Percentiles rank a stretch among this genome's conserved stretches.
Evolutionary conservation across 2,329 filamentous ascomycete genomes (phyloP).

Genomic region (Fusarium multiceps): DNA sequence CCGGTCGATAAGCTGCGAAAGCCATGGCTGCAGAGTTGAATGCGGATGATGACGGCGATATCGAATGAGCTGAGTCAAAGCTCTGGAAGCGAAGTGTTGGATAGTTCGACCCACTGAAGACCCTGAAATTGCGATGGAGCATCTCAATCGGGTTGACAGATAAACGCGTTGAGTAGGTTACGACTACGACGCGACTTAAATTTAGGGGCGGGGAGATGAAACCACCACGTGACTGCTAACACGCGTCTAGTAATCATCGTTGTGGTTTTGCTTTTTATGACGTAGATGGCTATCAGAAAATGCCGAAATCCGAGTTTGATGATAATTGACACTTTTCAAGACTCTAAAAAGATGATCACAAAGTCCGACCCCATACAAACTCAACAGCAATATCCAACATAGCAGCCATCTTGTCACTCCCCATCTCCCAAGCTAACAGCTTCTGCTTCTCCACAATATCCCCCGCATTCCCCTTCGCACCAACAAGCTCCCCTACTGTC

Average conservation of each 20-base stretch:
- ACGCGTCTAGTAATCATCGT: not conserved
- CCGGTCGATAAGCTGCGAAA: not conserved
- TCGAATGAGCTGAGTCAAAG: not conserved
- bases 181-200: not conserved
- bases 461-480: not conserved
- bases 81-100: not conserved
- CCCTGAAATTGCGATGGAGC: not conserved
- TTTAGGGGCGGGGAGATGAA: not conserved
- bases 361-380: conserved; percentile 23
- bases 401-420: conserved; percentile 39
- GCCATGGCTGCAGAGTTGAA: not conserved
- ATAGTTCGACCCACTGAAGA: not conserved
- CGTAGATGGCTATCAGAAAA: not conserved
- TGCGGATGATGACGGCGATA: too few species aligned
- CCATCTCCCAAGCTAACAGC: conserved; percentile 43
- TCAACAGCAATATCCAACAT: conserved; percentile 44
- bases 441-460: conserved; percentile 16
- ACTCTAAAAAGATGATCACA: not conserved
- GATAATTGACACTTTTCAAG: not conserved
- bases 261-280: conserved; percentile 8
- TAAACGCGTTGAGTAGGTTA: not conserved
- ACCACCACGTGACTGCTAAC: not conserved
- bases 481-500: conserved; percentile 38
- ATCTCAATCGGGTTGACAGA: not conserved
- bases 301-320: not conserved